Conservation (phyloP, 768 basidiomycete genomes). For the Leucosporidium creatinivorum region DNA sequence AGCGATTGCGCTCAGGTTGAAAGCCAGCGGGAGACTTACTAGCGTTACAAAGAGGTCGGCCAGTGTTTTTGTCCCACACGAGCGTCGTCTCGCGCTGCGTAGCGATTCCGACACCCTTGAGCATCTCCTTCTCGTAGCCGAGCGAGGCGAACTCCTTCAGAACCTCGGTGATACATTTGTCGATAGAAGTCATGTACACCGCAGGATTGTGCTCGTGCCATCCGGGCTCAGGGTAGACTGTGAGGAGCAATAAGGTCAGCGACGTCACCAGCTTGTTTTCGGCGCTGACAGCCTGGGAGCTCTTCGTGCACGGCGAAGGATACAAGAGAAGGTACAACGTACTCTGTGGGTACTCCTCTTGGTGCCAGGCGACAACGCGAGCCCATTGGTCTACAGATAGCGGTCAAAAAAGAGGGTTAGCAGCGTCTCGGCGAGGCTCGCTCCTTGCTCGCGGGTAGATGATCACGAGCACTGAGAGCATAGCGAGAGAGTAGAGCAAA, state of each 20-base stretch:
- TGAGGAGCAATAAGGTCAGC: constrained; percentile 37
- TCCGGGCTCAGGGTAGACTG: constrained; percentile 42
- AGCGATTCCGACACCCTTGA: constrained; percentile 93
- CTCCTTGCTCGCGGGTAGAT: too few species aligned
- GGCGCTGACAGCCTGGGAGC: too few species aligned
- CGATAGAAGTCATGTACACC: constrained; percentile 69
- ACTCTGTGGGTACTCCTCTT: too few species aligned
- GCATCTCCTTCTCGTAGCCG: constrained; percentile 70
- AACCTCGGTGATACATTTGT: constrained; percentile 67
- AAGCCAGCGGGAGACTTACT: constrained; percentile 37
- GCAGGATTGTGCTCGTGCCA: constrained; percentile 93
- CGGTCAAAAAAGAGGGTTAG: too few species aligned
- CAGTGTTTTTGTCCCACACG: constrained; percentile 83
- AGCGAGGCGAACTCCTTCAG: constrained; percentile 60
- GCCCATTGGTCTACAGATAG: too few species aligned
- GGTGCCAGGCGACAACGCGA: too few species aligned
- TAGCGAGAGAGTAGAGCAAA: too few species aligned
- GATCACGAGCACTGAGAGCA: too few species aligned
- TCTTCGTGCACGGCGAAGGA: too few species aligned
- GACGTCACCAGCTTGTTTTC: too few species aligned
- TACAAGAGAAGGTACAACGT: too few species aligned
- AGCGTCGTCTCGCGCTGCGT: constrained; percentile 92
- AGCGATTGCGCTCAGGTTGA: neutral
- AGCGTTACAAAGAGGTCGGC: constrained; percentile 76
- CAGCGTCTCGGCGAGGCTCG: too few species aligned